phyloP scores from a whole-genome alignment of 2,329 filamentous ascomycete species.

The Talaromyces verruculosus region DNA sequence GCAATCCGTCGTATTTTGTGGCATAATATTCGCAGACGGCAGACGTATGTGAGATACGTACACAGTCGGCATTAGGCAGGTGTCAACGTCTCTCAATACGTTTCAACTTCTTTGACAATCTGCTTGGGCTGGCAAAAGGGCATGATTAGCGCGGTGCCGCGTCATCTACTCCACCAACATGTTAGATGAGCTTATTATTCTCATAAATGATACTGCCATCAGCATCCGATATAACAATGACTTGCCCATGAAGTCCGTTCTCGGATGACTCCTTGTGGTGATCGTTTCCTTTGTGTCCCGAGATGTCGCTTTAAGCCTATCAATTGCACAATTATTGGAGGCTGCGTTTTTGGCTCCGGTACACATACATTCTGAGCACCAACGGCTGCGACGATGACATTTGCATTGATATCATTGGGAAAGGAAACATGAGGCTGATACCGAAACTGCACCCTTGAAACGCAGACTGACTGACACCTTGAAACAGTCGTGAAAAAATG shows the following conservation, averaged over 20 bases:
- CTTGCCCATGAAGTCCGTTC: background rate
- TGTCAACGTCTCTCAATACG: background rate
- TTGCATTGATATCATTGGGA: background rate
- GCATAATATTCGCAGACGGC: background rate
- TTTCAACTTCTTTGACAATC: background rate
- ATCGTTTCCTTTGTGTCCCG: background rate
- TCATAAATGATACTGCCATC: background rate
- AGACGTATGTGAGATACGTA: constrained; percentile 1
- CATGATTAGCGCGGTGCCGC: background rate
- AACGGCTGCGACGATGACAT: background rate
- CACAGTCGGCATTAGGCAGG: background rate
- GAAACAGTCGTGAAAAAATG: background rate
- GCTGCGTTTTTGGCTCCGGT: background rate
- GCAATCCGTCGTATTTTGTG: background rate
- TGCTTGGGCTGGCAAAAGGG: background rate
- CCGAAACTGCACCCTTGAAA: background rate
- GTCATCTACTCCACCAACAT: constrained; percentile 3
- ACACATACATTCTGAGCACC: background rate
- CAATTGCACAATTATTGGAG: background rate
- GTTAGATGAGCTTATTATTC: background rate
- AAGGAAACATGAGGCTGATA: background rate
- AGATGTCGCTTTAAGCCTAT: background rate
- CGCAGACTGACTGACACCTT: background rate
- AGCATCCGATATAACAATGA: background rate
- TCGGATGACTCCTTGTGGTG: background rate